Conservation (phyloP, 148 eudicot genomes). For the Nepenthes mirabilis region DNA sequence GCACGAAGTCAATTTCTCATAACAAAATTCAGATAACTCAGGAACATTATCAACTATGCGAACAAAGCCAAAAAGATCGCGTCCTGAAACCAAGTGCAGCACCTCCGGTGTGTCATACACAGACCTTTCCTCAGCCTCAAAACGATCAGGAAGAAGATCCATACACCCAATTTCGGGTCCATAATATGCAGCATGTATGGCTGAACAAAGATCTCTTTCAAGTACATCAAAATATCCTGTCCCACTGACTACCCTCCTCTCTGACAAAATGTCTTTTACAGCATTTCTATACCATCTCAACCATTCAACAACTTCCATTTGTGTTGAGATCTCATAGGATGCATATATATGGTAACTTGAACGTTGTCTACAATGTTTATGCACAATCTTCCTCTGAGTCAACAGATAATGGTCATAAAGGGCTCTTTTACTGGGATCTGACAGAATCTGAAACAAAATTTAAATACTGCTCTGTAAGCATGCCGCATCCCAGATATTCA, state of each 20-base stretch:
- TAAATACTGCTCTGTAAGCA: neutral
- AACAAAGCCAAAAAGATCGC: constrained; percentile 83
- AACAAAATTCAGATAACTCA: constrained; percentile 32
- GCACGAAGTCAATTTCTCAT: constrained; percentile 27
- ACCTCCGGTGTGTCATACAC: constrained; percentile 60
- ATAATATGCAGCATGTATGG: constrained; percentile 75
- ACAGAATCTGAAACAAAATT: constrained; percentile 60
- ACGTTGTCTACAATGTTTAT: constrained; percentile 24
- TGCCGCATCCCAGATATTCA: neutral
- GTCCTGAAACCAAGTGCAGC: constrained; percentile 90
- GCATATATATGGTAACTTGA: constrained; percentile 44
- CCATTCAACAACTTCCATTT: constrained; percentile 99
- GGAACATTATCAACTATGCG: constrained; percentile 44
- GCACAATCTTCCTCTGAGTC: constrained; percentile 32
- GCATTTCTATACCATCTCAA: constrained; percentile 82
- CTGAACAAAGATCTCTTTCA: constrained; percentile 75
- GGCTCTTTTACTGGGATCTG: constrained; percentile 65
- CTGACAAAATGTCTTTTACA: constrained; percentile 58
- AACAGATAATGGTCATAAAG: constrained; percentile 64
- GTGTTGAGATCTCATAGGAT: constrained; percentile 20
- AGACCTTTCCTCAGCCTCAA: constrained; percentile 97
- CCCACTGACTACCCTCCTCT: constrained; percentile 59
- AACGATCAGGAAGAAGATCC: constrained; percentile 77
- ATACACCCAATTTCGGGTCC: constrained; percentile 69
- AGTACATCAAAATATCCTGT: constrained; percentile 74